These are phyloP conservation scores for Leccinum pellstonianum DNA, from an alignment of 768 basidiomycete species.

Conservation along the genomic window DNA sequence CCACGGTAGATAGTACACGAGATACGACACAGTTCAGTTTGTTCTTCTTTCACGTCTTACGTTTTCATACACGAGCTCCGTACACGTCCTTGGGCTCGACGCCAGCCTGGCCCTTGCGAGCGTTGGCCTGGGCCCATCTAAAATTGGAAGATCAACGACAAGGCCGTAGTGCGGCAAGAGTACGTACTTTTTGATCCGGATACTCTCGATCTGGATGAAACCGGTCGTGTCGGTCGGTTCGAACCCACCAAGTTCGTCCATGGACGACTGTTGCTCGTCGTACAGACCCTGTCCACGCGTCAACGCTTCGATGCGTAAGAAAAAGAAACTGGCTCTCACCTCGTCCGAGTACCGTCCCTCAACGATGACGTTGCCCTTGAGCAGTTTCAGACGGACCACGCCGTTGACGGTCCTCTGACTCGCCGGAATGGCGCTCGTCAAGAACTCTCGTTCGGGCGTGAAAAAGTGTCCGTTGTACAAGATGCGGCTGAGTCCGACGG, in stretches of 20 bases:
- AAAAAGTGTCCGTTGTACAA: slow-evolving; percentile 99
- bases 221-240: slow-evolving; percentile 94
- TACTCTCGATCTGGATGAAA: slow-evolving; percentile 97
- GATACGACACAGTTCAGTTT: background rate
- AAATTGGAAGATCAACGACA: background rate
- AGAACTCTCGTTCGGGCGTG: slow-evolving; percentile 97
- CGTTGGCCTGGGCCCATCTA: slow-evolving; percentile 88
- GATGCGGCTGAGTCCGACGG: slow-evolving; percentile 84
- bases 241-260: slow-evolving; percentile 99
- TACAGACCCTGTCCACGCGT: slow-evolving; percentile 70
- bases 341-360: slow-evolving; percentile 90
- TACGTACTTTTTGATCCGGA: slow-evolving; percentile 93
- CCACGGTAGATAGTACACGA: slow-evolving; percentile 8
- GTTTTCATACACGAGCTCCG: slow-evolving; percentile 52
- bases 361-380: slow-evolving; percentile 95
- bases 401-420: slow-evolving; percentile 98
- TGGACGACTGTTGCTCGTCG: slow-evolving; percentile 92
- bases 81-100: slow-evolving; percentile 80
- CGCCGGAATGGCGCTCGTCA: slow-evolving; percentile 85
- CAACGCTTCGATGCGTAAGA: background rate
- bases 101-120: slow-evolving; percentile 79
- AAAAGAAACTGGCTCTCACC: slow-evolving; percentile 40
- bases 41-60: background rate
- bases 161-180: background rate
- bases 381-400: slow-evolving; percentile 82